Evolutionary conservation across 345 rosid species (phyloP).

Genomic region (Eucalyptus urophylla): DNA sequence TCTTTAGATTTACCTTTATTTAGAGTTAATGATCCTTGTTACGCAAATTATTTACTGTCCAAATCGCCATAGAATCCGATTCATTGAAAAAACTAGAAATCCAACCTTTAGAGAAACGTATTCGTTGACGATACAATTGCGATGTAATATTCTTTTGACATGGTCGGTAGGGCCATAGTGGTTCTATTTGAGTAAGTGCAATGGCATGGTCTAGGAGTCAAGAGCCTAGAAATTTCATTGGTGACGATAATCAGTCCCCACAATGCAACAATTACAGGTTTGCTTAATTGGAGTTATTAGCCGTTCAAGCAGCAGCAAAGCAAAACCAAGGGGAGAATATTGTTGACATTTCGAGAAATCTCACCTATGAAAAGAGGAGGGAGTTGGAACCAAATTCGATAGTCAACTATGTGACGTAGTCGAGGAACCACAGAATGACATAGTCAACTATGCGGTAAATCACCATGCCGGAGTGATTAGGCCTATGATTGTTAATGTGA

Average conservation of each 20-base stretch:
- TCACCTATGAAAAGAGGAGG: not conserved
- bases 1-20: no score
- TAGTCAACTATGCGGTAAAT: no score
- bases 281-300: not conserved
- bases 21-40: not conserved
- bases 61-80: rapidly evolving
- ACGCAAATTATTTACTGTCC: no score
- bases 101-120: not conserved
- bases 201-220: not conserved
- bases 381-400: not conserved
- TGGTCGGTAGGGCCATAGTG: no score
- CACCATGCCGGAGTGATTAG: no score
- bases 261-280: not conserved
- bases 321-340: not conserved
- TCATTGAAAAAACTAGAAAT: no score
- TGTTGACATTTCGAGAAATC: not conserved
- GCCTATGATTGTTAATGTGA: not conserved
- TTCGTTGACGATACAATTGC: no score
- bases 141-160: no score
- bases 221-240: rapidly evolving
- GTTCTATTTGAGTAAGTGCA: not conserved
- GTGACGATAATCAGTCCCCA: not conserved
- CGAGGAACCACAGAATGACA: no score
- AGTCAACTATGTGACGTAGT: no score
- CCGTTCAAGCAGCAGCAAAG: no score